Evolutionary conservation across 352 stramenopile species (phyloP).

Genomic region (Thalassiosira hispida): DNA sequence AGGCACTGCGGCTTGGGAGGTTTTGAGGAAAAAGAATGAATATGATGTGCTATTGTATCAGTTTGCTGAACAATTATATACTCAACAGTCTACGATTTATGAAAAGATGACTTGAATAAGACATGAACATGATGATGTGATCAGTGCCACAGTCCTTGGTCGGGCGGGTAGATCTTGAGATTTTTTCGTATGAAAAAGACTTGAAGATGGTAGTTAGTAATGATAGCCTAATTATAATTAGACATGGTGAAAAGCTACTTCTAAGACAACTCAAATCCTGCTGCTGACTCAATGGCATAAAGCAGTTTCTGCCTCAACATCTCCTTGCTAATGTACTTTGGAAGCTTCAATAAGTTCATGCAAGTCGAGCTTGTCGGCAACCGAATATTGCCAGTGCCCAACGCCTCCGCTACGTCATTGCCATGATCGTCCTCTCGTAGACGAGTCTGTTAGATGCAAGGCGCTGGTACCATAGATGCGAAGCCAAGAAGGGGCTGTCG

Average conservation of each 20-base stretch:
- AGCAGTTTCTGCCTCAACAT: constrained; percentile 93
- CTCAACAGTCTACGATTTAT: constrained; percentile 42
- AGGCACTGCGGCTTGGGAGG: constrained; percentile 47
- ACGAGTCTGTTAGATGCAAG: constrained; percentile 90
- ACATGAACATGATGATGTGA: too few relatives aligned
- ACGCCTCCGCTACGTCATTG: constrained; percentile 57
- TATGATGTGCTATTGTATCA: constrained; percentile 55
- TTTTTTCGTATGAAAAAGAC: too few relatives aligned
- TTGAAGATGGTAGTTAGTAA: too few relatives aligned
- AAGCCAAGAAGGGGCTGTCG: constrained; percentile 95
- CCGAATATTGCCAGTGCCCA: constrained; percentile 53
- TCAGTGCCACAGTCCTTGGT: too few relatives aligned
- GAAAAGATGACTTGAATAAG: constrained; percentile 17
- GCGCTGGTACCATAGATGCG: constrained; percentile 89
- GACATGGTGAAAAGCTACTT: too few relatives aligned
- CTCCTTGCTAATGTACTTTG: constrained; percentile 91
- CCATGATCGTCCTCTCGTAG: constrained; percentile 84
- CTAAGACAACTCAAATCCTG: constrained; percentile 95
- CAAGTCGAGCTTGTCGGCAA: constrained; percentile 94
- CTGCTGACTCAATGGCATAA: constrained; percentile 91
- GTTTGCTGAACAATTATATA: constrained; percentile 50
- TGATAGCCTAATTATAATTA: too few relatives aligned
- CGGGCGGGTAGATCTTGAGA: too few relatives aligned
- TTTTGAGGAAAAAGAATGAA: constrained; percentile 51
- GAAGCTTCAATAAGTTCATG: constrained; percentile 98